Conservation (phyloP, 1,284 basidiomycete species). For the Pseudozyma sp. region DNA sequence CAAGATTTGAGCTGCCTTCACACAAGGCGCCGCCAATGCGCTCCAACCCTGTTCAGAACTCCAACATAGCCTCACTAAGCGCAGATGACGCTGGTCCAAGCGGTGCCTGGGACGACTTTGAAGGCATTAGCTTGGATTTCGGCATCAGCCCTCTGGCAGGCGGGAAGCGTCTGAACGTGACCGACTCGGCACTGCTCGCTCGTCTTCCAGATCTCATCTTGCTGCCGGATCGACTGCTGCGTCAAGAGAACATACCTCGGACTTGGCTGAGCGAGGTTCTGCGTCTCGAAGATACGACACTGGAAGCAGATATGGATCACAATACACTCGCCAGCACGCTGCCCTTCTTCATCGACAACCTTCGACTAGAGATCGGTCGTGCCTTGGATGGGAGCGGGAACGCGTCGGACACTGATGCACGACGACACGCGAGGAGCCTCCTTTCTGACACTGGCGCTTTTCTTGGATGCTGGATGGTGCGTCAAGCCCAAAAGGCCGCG, state of each 20-base stretch:
- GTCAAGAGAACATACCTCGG: slow-evolving; percentile 17
- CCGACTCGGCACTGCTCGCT: slow-evolving; percentile 10
- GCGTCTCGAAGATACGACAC: slow-evolving; percentile 34
- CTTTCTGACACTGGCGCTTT: slow-evolving; percentile 30
- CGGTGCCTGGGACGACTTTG: slow-evolving; percentile 46
- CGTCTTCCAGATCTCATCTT: slow-evolving; percentile 22
- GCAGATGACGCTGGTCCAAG: neutral
- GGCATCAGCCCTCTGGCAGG: slow-evolving; percentile 46
- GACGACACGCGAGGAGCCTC: slow-evolving; percentile 10
- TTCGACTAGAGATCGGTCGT: slow-evolving; percentile 25
- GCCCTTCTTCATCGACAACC: slow-evolving; percentile 27
- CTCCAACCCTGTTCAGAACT: neutral
- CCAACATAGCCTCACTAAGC: neutral
- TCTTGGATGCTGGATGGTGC: slow-evolving; percentile 31
- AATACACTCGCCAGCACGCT: slow-evolving; percentile 16
- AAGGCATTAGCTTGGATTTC: slow-evolving; percentile 58
- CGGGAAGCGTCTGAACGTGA: slow-evolving; percentile 10
- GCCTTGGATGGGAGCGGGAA: slow-evolving; percentile 1
- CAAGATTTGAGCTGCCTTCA: slow-evolving; percentile 1
- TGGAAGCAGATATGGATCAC: slow-evolving; percentile 32
- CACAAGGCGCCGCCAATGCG: neutral
- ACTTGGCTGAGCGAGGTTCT: slow-evolving; percentile 28
- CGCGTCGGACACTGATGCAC: neutral
- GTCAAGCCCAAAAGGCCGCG: slow-evolving; percentile 2
- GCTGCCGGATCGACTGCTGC: slow-evolving; percentile 31